Evolutionary conservation across 768 basidiomycete species (phyloP), one percentile per base, ranked within the genome.

Genomic region (Boletus reticulatus): DNA sequence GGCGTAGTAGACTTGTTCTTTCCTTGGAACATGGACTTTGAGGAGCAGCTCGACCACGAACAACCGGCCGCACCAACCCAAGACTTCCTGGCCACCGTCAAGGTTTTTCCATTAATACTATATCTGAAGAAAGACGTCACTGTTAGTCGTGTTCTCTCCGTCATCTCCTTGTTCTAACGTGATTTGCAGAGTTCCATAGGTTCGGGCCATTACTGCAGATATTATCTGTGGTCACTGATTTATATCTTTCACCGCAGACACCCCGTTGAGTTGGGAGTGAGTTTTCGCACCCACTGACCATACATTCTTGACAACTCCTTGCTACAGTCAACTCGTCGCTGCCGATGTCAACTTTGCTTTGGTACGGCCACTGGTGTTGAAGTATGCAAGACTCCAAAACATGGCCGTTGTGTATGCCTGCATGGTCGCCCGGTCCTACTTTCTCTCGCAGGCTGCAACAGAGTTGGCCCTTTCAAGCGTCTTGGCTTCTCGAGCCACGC

Each of bases 311-410:
- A 56, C 50, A 34, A 48, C 34, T 42, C 50, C 49, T 52, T 55
- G 55, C 45, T 29, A 17, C 42, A 90, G 88, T n/a, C 90, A 93
- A 63, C 76, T 94, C 53, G 89, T 84, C 7, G 89, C 91, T 2
- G 82, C 89, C 8, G 92, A 93, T 64, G 81, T 94, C 71, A 89
- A 91, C 65, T 91, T 90, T 59, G 78, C 85, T 19, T 77, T 93
- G 48, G 84, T 93, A 19, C 83, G 89, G 8, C 92, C 92, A 0
- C 68, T 92, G 32, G 87, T 92, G 5, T 71, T 80, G 65, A 90
- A 89, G 67, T 93, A 92, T 79, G 87, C 90, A 7, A 79, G 80
- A 52, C 79, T 91, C 46, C 78, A 84, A 53, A 92, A 92, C 66
- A 79, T 89, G 74, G 83, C 89, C 12, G 76, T 83, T 29, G 81